These are phyloP conservation scores for Suillus weaverae DNA, from an alignment of 768 basidiomycete genomes.

Conservation along the genomic window DNA sequence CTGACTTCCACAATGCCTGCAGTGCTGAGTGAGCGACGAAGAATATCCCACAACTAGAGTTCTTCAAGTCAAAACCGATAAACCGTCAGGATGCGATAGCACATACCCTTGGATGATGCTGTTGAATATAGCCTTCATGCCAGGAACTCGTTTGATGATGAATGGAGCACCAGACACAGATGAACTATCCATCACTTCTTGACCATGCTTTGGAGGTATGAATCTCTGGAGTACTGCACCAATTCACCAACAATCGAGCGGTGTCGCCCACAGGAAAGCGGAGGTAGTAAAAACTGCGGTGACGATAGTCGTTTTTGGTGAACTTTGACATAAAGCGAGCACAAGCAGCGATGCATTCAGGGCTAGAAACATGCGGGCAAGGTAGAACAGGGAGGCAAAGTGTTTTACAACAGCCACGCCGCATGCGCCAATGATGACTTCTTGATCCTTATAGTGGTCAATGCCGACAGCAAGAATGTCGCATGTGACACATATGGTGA, in stretches of 20 bases:
- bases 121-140: neutral
- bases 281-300: neutral
- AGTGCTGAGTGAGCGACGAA: neutral
- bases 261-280: neutral
- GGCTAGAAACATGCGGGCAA: neutral
- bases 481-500: neutral
- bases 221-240: neutral
- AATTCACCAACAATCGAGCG: neutral
- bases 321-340: neutral
- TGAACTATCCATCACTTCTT: neutral
- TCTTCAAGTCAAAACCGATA: neutral
- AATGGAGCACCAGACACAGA: neutral
- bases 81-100: neutral
- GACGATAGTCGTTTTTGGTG: neutral
- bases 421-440: neutral
- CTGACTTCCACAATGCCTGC: neutral
- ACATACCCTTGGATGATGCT: neutral
- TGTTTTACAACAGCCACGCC: neutral
- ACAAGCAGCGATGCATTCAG: neutral
- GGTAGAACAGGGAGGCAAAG: neutral
- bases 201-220: neutral
- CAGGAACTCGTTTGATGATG: neutral
- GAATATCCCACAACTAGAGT: neutral
- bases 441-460: neutral
- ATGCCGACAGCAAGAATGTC: neutral